These are phyloP conservation scores for Arachis monticola DNA, from an alignment of 331 rosid species.

Conservation along the genomic window DNA sequence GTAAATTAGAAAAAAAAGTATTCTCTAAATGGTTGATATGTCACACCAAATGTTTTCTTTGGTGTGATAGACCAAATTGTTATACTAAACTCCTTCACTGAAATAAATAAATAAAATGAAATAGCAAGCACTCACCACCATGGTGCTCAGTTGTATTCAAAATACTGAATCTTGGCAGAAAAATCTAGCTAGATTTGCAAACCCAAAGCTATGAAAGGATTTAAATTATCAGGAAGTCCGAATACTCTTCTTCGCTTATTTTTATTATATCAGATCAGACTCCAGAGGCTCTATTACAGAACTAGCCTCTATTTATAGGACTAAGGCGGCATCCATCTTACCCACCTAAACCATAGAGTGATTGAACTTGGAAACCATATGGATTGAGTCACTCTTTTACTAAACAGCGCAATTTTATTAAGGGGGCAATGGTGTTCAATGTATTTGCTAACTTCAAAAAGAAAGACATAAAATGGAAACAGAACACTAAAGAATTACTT, in stretches of 20 bases:
- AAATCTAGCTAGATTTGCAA: background rate
- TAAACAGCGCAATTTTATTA: slow-evolving; percentile 1
- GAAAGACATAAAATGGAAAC: background rate
- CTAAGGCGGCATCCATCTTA: slow-evolving; percentile 2
- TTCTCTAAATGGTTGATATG: background rate
- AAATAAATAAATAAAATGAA: background rate
- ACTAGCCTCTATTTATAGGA: background rate
- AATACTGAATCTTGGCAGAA: background rate
- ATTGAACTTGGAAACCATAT: background rate
- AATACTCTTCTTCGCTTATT: too few species aligned
- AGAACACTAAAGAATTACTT: slow-evolving; percentile 54
- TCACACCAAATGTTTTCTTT: background rate
- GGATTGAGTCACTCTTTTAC: background rate
- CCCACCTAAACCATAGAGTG: background rate
- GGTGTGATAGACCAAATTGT: background rate
- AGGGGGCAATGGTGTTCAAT: background rate
- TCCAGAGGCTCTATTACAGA: slow-evolving; percentile 1
- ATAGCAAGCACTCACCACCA: background rate
- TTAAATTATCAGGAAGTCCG: background rate
- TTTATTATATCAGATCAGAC: slow-evolving; percentile 5
- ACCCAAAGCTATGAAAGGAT: background rate
- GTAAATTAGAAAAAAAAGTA: background rate
- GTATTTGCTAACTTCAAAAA: background rate
- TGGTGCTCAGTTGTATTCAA: too few species aligned
- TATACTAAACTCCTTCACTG: background rate